phyloP scores from a whole-genome alignment of 2,329 filamentous ascomycete genomes.

The Metarhizium brunneum region DNA sequence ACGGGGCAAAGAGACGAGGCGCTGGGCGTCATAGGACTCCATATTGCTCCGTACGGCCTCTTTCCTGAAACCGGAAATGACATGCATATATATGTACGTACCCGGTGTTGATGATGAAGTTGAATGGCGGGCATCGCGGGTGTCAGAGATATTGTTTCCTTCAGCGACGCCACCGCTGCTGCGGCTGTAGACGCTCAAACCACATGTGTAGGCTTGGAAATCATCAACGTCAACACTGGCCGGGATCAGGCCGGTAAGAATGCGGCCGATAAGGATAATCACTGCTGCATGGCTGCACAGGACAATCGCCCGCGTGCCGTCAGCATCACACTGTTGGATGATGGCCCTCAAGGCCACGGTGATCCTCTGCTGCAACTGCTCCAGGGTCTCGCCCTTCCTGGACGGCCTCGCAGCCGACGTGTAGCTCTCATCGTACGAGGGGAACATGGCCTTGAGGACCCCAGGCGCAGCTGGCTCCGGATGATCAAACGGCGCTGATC shows the following conservation, averaged over 20 bases:
- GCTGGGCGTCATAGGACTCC: neutral
- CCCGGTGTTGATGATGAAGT: neutral
- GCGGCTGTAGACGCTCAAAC: slow-evolving; percentile 56
- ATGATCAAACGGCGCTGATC: slow-evolving; percentile 74
- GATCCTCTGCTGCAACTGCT: slow-evolving; percentile 70
- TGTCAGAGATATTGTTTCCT: neutral
- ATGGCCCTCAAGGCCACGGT: slow-evolving; percentile 61
- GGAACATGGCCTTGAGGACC: slow-evolving; percentile 59
- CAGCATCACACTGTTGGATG: slow-evolving; percentile 62
- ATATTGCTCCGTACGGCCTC: neutral
- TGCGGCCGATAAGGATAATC: slow-evolving; percentile 77
- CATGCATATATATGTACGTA: neutral
- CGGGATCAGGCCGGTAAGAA: slow-evolving; percentile 71
- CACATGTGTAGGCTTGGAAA: slow-evolving; percentile 78
- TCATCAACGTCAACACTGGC: slow-evolving; percentile 64
- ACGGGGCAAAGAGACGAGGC: neutral
- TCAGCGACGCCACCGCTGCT: slow-evolving; percentile 8
- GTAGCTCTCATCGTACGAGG: slow-evolving; percentile 48
- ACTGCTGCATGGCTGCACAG: slow-evolving; percentile 86
- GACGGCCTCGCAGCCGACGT: slow-evolving; percentile 57
- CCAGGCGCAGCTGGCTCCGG: slow-evolving; percentile 61
- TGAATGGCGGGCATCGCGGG: slow-evolving; percentile 2
- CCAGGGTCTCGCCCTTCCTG: slow-evolving; percentile 65
- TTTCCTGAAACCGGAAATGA: neutral
- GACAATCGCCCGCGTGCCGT: slow-evolving; percentile 60